These are phyloP conservation scores for Talaromyces verruculosus DNA, from an alignment of 2,329 filamentous ascomycete genomes.

Conservation along the genomic window DNA sequence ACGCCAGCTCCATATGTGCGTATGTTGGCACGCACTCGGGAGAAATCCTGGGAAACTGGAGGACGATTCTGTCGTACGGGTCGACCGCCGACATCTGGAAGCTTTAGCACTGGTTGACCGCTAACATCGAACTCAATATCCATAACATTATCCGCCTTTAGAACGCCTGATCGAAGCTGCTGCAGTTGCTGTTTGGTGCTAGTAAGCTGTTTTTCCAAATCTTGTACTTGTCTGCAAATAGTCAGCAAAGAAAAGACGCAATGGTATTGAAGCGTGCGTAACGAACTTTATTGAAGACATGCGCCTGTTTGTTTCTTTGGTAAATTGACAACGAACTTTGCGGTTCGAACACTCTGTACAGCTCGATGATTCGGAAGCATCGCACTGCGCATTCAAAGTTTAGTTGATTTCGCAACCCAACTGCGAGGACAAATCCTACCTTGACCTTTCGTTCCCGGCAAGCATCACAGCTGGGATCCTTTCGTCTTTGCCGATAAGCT, in stretches of 20 bases:
- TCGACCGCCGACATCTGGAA: slow-evolving; percentile 66
- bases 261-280: slow-evolving; percentile 10
- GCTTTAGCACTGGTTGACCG: slow-evolving; percentile 52
- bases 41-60: slow-evolving; percentile 65
- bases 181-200: slow-evolving; percentile 77
- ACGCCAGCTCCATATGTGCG: slow-evolving; percentile 73
- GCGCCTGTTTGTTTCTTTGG: slow-evolving; percentile 94
- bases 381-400: slow-evolving; percentile 58
- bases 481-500: slow-evolving; percentile 89
- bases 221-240: slow-evolving; percentile 71
- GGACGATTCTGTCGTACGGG: slow-evolving; percentile 64
- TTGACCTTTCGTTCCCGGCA: slow-evolving; percentile 80
- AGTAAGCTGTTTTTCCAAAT: slow-evolving; percentile 87
- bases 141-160: slow-evolving; percentile 48
- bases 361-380: slow-evolving; percentile 92
- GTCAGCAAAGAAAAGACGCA: slow-evolving; percentile 9
- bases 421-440: slow-evolving; percentile 36
- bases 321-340: slow-evolving; percentile 97
- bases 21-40: slow-evolving; percentile 70
- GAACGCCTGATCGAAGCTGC: slow-evolving; percentile 66
- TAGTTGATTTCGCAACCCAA: neutral
- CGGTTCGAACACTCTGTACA: slow-evolving; percentile 97
- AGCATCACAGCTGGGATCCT: slow-evolving; percentile 96
- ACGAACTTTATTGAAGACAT: slow-evolving; percentile 96
- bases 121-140: slow-evolving; percentile 43